A percentile compares a stretch with the other conserved stretches of the same genome.
These are phyloP conservation scores for Sporormia fimetaria DNA, from an alignment of 495 filamentous ascomycete genomes.

Conservation along the genomic window DNA sequence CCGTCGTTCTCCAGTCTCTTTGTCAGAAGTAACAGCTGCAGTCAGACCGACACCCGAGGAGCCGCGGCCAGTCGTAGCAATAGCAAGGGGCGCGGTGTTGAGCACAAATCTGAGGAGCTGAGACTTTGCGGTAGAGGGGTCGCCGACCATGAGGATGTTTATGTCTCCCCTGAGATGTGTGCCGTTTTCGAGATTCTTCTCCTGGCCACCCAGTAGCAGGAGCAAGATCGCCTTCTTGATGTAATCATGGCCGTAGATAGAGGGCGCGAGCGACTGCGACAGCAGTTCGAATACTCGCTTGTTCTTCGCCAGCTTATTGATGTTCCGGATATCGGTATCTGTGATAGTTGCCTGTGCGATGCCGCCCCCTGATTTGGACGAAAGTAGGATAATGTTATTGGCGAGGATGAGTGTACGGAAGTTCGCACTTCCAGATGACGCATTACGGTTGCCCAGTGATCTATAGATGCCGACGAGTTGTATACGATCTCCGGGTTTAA, in stretches of 20 bases:
- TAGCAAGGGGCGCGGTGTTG: constrained; percentile 93
- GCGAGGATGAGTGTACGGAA: constrained; percentile 90
- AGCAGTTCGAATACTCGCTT: constrained; percentile 86
- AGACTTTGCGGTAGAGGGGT: constrained; percentile 97
- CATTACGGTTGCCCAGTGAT: constrained; percentile 88
- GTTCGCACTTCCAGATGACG: constrained; percentile 69
- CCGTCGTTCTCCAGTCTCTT: constrained; percentile 91
- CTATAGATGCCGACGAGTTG: constrained; percentile 92
- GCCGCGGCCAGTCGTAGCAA: constrained; percentile 92
- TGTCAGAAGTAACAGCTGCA: constrained; percentile 89
- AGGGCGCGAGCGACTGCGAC: constrained; percentile 93
- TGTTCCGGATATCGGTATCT: constrained; percentile 96
- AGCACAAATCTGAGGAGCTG: constrained; percentile 94
- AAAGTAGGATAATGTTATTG: constrained; percentile 89
- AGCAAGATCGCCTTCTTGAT: constrained; percentile 97
- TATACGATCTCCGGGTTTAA: constrained; percentile 91
- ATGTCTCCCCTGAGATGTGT: constrained; percentile 97
- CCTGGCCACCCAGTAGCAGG: constrained; percentile 95
- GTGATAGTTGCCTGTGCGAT: constrained; percentile 87
- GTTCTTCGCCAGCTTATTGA: constrained; percentile 96
- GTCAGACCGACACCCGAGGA: constrained; percentile 98
- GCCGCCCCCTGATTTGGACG: constrained; percentile 90
- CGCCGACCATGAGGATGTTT: constrained; percentile 98
- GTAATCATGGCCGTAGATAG: constrained; percentile 93
- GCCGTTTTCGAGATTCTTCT: constrained; percentile 97